A percentile compares a stretch with the other conserved stretches of the same genome.
Evolutionary conservation across 2,329 filamentous ascomycete genomes (phyloP).

Genomic region (Elsinoe perseae): DNA sequence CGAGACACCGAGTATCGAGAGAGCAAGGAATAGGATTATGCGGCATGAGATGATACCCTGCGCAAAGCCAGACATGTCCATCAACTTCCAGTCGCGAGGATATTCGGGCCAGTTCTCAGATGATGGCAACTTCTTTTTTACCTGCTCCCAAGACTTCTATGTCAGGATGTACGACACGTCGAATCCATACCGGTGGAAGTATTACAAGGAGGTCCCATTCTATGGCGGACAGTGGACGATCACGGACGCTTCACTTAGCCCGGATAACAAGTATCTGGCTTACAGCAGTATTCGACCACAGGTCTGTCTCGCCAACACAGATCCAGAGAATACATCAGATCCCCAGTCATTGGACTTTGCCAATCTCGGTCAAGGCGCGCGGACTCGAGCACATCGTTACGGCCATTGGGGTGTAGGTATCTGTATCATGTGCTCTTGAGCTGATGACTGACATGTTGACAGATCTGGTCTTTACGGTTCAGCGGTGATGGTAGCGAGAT

Average conservation of each 20-base stretch:
- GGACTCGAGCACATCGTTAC: slow-evolving; percentile 23
- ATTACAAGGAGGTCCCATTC: slow-evolving; percentile 92
- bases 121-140: slow-evolving; percentile 96
- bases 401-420: slow-evolving; percentile 39
- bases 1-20: slow-evolving; percentile 50
- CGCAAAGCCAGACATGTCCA: slow-evolving; percentile 71
- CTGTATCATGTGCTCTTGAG: background rate
- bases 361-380: slow-evolving; percentile 36
- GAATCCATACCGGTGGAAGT: slow-evolving; percentile 89
- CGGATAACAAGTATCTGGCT: slow-evolving; percentile 84
- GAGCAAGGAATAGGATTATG: slow-evolving; percentile 58
- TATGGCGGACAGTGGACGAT: slow-evolving; percentile 91
- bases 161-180: slow-evolving; percentile 97
- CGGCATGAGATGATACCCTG: slow-evolving; percentile 65
- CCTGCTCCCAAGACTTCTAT: slow-evolving; percentile 83
- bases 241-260: slow-evolving; percentile 83
- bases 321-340: slow-evolving; percentile 71
- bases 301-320: slow-evolving; percentile 80
- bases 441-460: slow-evolving; percentile 16
- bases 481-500: slow-evolving; percentile 86
- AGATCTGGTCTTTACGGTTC: slow-evolving; percentile 80
- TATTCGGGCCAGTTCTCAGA: slow-evolving; percentile 96
- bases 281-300: slow-evolving; percentile 82
- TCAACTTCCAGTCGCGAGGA: slow-evolving; percentile 77
- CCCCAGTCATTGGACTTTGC: slow-evolving; percentile 72